Base-by-base conservation (phyloP, 257 asterid genomes). In the Jacaranda copaia region DNA sequence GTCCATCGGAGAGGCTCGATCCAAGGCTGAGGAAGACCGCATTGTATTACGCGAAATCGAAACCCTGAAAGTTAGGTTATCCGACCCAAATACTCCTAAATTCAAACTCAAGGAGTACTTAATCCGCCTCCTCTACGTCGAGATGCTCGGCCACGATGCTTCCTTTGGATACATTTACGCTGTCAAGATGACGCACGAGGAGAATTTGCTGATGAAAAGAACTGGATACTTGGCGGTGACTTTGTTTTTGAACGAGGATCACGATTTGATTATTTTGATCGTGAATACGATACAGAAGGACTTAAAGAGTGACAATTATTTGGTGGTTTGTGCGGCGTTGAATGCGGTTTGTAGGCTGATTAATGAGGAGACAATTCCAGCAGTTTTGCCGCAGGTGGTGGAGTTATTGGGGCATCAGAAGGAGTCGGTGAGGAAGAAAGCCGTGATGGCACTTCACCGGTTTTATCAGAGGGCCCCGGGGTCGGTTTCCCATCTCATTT, bases 261-360 rank as follows among this genome's bases (percentile, higher is more conserved):
- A 93, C 77, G 97, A 96, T 83, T 85, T 96, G 89, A 96, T 96
- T 51, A 96, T 96, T 39, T 71, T 96, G 90, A 96, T 93, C 49
- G 98, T 96, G 36, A 96, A 96, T 81, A 93, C 99, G 59, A 96
- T 96, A 20, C 99, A 93, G 93, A 96, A 96, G 91, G 98, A 96
- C 86, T 84, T 96, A 91, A 96, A 85, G 81, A 93, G 97, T 49
- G 98, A 93, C 77, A 95, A 95, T 55, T 95, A 79, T 77, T 81
- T 95, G 85, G 97, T 93, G 73, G 96, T 93, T 79, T 90, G 92
- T 32, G 92, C 97, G 0, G 99, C 98, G 7, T 77, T 96, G 83
- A 90, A 90, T 81, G 99, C 96, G 0, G 97, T 93, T 6, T 96
- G 99, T 82, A 88, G 81, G 87, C 86, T 96, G 95, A 96, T 96